phyloP scores from a whole-genome alignment of 371 early-diverging fungal genomes.

The Synchytrium microbalum region DNA sequence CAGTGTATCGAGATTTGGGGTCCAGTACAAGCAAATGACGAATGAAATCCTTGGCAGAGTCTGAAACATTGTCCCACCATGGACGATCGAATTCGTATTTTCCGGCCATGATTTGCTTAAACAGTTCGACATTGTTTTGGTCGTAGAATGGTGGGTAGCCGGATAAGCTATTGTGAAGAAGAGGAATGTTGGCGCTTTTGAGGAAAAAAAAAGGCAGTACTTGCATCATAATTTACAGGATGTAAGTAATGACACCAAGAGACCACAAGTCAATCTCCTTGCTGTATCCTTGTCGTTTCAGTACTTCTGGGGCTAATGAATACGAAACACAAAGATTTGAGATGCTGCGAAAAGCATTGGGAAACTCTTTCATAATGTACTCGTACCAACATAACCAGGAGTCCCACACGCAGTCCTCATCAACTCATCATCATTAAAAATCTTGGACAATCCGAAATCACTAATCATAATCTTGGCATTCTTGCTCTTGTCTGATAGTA shows the following conservation, averaged over 20 bases:
- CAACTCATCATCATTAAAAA: slow-evolving; percentile 56
- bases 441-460: slow-evolving; percentile 93
- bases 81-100: slow-evolving; percentile 69
- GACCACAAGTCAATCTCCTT: slow-evolving; percentile 96
- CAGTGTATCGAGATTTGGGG: slow-evolving; percentile 66
- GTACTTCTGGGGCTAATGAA: slow-evolving; percentile 81
- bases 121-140: slow-evolving; percentile 49
- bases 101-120: slow-evolving; percentile 72
- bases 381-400: slow-evolving; percentile 76
- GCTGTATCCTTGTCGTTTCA: slow-evolving; percentile 67
- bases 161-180: slow-evolving; percentile 44
- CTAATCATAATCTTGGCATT: slow-evolving; percentile 72
- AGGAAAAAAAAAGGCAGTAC: neutral
- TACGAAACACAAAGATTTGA: neutral
- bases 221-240: slow-evolving; percentile 45
- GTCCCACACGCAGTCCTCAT: slow-evolving; percentile 89
- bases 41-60: slow-evolving; percentile 77
- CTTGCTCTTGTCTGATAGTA: slow-evolving; percentile 53
- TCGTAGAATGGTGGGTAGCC: slow-evolving; percentile 92
- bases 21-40: slow-evolving; percentile 62
- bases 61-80: slow-evolving; percentile 76
- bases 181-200: slow-evolving; percentile 4
- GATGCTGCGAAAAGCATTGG: too few relatives aligned
- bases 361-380: too few relatives aligned
- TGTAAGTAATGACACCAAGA: slow-evolving; percentile 95